phyloP scores from a whole-genome alignment of 495 filamentous ascomycete genomes.

The Penicillium bovifimosum region DNA sequence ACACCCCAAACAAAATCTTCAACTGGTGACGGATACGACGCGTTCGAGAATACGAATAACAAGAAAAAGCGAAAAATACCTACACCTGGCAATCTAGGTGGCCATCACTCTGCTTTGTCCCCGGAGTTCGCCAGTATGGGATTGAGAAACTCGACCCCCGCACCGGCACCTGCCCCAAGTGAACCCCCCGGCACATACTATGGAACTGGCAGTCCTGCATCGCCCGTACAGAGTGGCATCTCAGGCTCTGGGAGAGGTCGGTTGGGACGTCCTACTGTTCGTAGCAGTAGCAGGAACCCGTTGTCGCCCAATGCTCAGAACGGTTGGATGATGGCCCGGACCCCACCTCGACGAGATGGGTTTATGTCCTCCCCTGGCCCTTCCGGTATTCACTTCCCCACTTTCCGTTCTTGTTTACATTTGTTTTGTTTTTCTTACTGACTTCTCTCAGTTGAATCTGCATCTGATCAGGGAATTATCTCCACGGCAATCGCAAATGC shows the following conservation, averaged over 20 bases:
- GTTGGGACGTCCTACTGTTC: conserved; percentile 54
- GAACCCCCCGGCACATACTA: conserved; percentile 53
- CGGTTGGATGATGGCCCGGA: conserved; percentile 31
- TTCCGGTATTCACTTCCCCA: conserved; percentile 25
- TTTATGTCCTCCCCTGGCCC: conserved; percentile 36
- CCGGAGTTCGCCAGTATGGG: conserved; percentile 60
- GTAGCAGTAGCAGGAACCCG: conserved; percentile 58
- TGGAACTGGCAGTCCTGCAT: conserved; percentile 47
- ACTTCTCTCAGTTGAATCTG: conserved; percentile 27
- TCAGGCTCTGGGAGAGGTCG: conserved; percentile 77
- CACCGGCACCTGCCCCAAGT: conserved; percentile 39
- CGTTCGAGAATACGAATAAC: conserved; percentile 97
- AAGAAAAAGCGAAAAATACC: conserved; percentile 99
- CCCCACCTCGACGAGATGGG: conserved; percentile 34
- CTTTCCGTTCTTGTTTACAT: neutral
- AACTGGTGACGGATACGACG: conserved; percentile 80
- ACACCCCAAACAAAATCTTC: conserved; percentile 33
- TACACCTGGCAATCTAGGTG: conserved; percentile 63
- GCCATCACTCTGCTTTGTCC: conserved; percentile 57
- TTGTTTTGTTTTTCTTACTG: neutral
- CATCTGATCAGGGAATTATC: conserved; percentile 69
- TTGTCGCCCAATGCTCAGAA: conserved; percentile 43
- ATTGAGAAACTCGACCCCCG: conserved; percentile 43
- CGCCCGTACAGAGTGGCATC: conserved; percentile 53
- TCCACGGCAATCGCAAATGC: conserved; percentile 85